Evolutionary conservation across 1,139 yeast genomes (phyloP).

Genomic region (Kodamaea alishanica): DNA sequence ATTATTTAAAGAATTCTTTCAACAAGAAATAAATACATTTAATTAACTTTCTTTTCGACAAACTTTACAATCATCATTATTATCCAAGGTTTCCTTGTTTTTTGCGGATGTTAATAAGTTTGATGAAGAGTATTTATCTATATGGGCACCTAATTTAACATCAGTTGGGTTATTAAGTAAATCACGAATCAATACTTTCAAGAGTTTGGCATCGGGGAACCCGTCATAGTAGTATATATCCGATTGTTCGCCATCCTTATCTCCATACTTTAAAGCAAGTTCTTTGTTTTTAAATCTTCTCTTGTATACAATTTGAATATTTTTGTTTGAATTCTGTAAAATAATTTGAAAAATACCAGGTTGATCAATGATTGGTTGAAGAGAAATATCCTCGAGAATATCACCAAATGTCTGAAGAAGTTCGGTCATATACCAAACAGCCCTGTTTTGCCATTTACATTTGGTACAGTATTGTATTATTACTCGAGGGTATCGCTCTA

Average conservation of each 20-base stretch:
- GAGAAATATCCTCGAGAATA: constrained; percentile 32
- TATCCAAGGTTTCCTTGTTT: constrained; percentile 6
- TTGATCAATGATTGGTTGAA: constrained; percentile 36
- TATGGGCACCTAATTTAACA: constrained; percentile 30
- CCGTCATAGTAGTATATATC: constrained; percentile 39
- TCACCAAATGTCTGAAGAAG: constrained; percentile 42
- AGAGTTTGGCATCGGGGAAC: constrained; percentile 44
- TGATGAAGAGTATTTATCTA: constrained; percentile 21
- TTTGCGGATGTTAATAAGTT: constrained; percentile 10
- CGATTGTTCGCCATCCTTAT: constrained; percentile 21
- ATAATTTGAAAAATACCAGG: constrained; percentile 40
- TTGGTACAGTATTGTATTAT: constrained; percentile 40
- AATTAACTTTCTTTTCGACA: background rate
- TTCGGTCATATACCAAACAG: constrained; percentile 47
- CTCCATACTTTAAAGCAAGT: constrained; percentile 17
- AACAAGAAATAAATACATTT: too few relatives aligned
- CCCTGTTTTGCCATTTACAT: constrained; percentile 49
- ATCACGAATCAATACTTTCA: constrained; percentile 35
- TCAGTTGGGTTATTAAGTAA: constrained; percentile 18
- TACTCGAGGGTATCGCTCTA: constrained; percentile 26
- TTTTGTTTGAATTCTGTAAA: constrained; percentile 10
- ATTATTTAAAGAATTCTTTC: constrained; percentile 3
- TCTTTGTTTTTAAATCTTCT: constrained; percentile 34
- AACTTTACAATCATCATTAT: background rate
- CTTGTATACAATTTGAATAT: constrained; percentile 28